Base-by-base conservation (phyloP, 1,284 basidiomycete species). In the Trichosporon sp. region DNA sequence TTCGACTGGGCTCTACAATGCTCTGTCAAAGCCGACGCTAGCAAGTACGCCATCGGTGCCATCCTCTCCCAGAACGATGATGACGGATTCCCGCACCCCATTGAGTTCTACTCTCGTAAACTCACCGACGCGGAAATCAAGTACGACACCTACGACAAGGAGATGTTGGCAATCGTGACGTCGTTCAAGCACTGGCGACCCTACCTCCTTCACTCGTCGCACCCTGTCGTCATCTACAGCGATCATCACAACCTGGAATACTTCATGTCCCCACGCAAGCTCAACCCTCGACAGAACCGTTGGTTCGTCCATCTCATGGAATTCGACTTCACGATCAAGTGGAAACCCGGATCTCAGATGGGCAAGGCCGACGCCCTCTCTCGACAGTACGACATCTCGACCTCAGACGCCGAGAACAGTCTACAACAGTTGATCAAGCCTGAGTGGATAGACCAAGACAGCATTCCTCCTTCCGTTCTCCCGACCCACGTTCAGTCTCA, bases 211-310 rank as follows among this genome's bases (percentile, higher is more conserved):
- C 84, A 83, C 18, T 64, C 76, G 1, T 5, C 18, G 3, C 51
- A 79, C 3, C 21, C 67, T 0, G 72, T 83, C n/a, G 75, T 75
- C 1, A 77, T 87, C 29, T 73, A 78, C 60, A 83, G 84, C 0
- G 84, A 88, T 72, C 86, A 88, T 70, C 78, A 82, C 29, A 87
- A 87, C 68, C 81, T 87, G 0, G 75, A 77, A 15, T 86, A 85
- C 65, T 87, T 84, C 76, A 64, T 71, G 15, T 71, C 81, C 0
- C 51, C 72, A 6, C 75, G 83, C 29, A 77, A 82, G 2, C 75
- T 87, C 0, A 86, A 80, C 35, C 71, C 76, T 0, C 66, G 81
- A 12, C 85, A 87, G 73, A 83, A 81, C 0, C 73, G 82, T 0
- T 87, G 84, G 86, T 71, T 74, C 0, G 51, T 78, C 0, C 69